Evolutionary conservation across 192 early-diverging fungal species (phyloP).

Genomic region (Coemansia sp.): DNA sequence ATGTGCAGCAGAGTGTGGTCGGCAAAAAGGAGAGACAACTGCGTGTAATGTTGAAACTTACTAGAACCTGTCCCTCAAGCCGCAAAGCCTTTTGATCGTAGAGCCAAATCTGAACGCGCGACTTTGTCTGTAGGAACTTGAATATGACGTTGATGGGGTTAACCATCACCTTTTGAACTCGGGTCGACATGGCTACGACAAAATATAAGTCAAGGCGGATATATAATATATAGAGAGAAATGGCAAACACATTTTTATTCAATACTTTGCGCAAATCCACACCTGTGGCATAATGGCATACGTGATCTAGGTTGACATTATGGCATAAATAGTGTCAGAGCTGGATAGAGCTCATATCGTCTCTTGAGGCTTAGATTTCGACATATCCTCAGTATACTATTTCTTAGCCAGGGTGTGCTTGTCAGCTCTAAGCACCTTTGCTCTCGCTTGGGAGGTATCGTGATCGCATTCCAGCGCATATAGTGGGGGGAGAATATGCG

Average conservation of each 20-base stretch:
- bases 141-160: constrained; percentile 88
- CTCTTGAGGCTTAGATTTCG: no score
- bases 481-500: constrained; percentile 1
- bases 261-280: not conserved
- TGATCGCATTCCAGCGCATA: constrained; percentile 2
- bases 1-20: not conserved
- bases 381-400: no score
- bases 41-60: constrained; percentile 38
- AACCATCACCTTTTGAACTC: constrained; percentile 58
- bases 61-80: constrained; percentile 94
- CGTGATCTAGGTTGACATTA: not conserved
- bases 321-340: not conserved
- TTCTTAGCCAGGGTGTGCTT: not conserved
- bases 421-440: not conserved
- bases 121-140: constrained; percentile 92
- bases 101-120: constrained; percentile 92
- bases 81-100: constrained; percentile 84
- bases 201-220: not conserved
- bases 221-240: not conserved
- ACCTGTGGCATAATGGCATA: not conserved
- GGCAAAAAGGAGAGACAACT: not conserved
- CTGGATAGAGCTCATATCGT: no score
- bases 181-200: constrained; percentile 46
- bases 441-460: not conserved
- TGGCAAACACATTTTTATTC: not conserved